Percentiles rank a stretch among this genome's conserved stretches.
phyloP scores from a whole-genome alignment of 257 asterid species.

The Craterostigma plantagineum region DNA sequence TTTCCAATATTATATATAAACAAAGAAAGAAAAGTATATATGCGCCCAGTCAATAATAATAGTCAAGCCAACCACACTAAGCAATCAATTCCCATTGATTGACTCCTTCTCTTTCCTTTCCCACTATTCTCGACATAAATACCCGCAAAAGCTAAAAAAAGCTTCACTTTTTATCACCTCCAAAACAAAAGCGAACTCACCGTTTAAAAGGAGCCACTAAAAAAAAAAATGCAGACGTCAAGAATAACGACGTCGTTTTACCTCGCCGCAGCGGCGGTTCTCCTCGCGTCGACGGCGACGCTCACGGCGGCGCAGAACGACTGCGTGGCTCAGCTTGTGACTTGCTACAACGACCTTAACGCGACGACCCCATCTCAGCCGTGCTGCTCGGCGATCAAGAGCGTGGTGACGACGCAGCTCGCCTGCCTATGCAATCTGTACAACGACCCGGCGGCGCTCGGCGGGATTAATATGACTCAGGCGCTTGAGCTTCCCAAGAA shows the following conservation, averaged over 20 bases:
- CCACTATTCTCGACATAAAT: no score
- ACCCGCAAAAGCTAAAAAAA: no score
- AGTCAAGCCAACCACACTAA: no score
- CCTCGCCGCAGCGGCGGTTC: slow-evolving; percentile 14
- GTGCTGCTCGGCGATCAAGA: slow-evolving; percentile 24
- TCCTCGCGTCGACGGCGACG: slow-evolving; percentile 8
- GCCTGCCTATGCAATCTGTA: slow-evolving; percentile 25
- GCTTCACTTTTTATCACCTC: no score
- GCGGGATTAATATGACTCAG: slow-evolving; percentile 18
- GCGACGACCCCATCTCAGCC: slow-evolving; percentile 17
- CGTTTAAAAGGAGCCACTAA: background rate
- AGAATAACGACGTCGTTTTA: slow-evolving; percentile 4
- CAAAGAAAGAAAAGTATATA: no score
- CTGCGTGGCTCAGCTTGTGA: slow-evolving; percentile 18
- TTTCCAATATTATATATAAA: no score
- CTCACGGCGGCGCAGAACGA: slow-evolving; percentile 17
- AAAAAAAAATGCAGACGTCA: slow-evolving; percentile 13
- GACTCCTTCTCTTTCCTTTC: no score
- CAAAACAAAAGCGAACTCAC: no score
- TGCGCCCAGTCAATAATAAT: no score
- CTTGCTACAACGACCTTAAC: slow-evolving; percentile 18
- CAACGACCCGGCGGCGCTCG: slow-evolving; percentile 3
- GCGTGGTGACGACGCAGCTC: slow-evolving; percentile 22
- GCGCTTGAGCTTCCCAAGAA: background rate
- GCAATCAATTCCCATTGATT: no score